Conservation (phyloP, 768 basidiomycete species). For the Tricholoma terreum region DNA sequence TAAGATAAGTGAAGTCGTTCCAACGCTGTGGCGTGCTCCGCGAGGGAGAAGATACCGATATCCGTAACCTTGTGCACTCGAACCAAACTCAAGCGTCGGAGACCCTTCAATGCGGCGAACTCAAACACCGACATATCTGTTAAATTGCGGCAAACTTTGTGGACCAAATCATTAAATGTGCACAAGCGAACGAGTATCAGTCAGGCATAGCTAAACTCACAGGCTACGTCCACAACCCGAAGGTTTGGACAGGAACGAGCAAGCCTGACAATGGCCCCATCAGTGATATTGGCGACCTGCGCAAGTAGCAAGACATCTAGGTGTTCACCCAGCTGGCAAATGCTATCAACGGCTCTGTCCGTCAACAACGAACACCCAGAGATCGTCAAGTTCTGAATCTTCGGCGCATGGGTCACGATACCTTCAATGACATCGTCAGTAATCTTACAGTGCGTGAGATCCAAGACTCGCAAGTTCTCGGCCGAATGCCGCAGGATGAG, state of each 20-base stretch:
- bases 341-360: constrained; percentile 62
- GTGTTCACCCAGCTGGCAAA: constrained; percentile 69
- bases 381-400: constrained; percentile 71
- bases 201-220: constrained; percentile 45
- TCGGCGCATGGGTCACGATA: constrained; percentile 70
- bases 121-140: constrained; percentile 87
- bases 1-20: constrained; percentile 86
- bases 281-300: constrained; percentile 79
- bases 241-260: constrained; percentile 70
- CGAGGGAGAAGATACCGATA: constrained; percentile 74
- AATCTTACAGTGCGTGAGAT: constrained; percentile 72
- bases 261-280: constrained; percentile 64
- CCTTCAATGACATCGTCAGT: constrained; percentile 78
- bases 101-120: constrained; percentile 61
- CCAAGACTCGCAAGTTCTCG: constrained; percentile 74
- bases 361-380: constrained; percentile 78
- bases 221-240: constrained; percentile 82
- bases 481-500: constrained; percentile 62
- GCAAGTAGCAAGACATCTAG: constrained; percentile 80
- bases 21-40: constrained; percentile 64
- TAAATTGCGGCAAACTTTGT: constrained; percentile 71
- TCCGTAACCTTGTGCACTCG: constrained; percentile 83
- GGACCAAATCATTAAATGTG: constrained; percentile 1
- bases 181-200: constrained; percentile 3
- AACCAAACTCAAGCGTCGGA: constrained; percentile 77